Evolutionary conservation across 192 early-diverging fungal genomes (phyloP), one percentile per base, ranked within the genome.

Genomic region (Coemansia umbellata): DNA sequence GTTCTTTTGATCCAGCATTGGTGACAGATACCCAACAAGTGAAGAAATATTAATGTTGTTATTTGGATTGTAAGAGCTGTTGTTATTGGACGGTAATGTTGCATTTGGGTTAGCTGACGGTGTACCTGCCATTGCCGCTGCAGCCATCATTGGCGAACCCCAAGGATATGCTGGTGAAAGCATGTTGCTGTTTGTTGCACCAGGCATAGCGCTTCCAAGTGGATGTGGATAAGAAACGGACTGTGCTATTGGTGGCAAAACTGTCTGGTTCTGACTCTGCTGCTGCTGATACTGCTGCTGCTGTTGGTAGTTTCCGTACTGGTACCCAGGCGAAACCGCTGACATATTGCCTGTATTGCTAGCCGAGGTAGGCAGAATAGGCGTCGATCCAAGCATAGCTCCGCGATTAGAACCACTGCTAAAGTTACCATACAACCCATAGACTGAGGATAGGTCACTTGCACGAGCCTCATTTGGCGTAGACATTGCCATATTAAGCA

Each of bases 401-500:
- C n/a, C n/a, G n/a, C n/a, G n/a, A n/a, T n/a, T n/a, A n/a, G n/a
- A n/a, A n/a, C n/a, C n/a, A n/a, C n/a, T n/a, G 15, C 43, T 45
- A 27, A 45, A 45, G 43, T 45, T 45, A 13, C 43, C 24, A 14
- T 45, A 45, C 43, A 14, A 22, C 4, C 24, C 17, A 26, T 45
- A 45, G 23, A 45, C 23, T 3, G 43, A 45, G 0, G 43, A 45
- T 26, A 45, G 24, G 24, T 45, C 11, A 26, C 43, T 26, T 5
- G 23, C 3, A 22, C 28, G 23, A 22, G 24, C 28, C 24, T 49
- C 55, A 10, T 18, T 28, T 2, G 55, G 55, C 10, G 58, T 24
- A 36, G 59, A 54, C 19, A 56, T 10, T 15, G 39, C 60, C 39
- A 66, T 66, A 31, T 27, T 48, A 35, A 53, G 18, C 6, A 52